phyloP scores from a whole-genome alignment of 176 grass and related monocot species.

The Neostapfia colusana region DNA sequence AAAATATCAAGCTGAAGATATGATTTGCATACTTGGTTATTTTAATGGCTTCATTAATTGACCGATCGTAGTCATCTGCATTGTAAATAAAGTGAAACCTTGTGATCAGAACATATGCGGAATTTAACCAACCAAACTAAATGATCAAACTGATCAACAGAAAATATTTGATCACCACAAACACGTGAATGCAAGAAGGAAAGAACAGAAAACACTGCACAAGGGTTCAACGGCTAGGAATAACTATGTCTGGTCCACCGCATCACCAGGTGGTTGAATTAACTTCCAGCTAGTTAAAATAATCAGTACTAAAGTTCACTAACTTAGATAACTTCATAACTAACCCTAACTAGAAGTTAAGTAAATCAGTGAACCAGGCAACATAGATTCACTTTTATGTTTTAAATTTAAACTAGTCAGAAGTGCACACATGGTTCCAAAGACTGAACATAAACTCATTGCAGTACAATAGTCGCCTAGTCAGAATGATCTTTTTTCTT shows the following conservation, averaged over 20 bases:
- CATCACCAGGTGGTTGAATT: not conserved
- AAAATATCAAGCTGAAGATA: slow-evolving; percentile 25
- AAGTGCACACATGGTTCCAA: not conserved
- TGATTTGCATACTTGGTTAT: slow-evolving; percentile 85
- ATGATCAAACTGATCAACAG: not conserved
- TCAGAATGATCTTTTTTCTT: not conserved
- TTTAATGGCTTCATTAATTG: slow-evolving; percentile 99
- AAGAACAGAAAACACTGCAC: not conserved
- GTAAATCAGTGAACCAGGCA: slow-evolving; percentile 15
- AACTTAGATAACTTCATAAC: slow-evolving; percentile 7
- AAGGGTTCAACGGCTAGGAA: not conserved
- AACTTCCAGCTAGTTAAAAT: not conserved
- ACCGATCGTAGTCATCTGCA: slow-evolving; percentile 99
- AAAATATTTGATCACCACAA: slow-evolving; percentile 26
- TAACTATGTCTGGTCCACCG: not conserved
- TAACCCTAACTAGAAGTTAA: not conserved
- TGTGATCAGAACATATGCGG: slow-evolving; percentile 23
- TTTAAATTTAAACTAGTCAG: not conserved
- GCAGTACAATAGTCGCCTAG: not conserved
- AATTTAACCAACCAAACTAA: slow-evolving; percentile 9
- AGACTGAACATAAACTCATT: not conserved
- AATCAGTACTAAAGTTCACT: slow-evolving; percentile 27
- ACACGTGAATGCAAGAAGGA: not conserved
- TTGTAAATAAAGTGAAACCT: slow-evolving; percentile 33
- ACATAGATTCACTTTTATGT: slow-evolving; percentile 26